Evolutionary conservation across 495 filamentous ascomycete genomes (phyloP).

Genomic region (Aspergillus conjunctus): DNA sequence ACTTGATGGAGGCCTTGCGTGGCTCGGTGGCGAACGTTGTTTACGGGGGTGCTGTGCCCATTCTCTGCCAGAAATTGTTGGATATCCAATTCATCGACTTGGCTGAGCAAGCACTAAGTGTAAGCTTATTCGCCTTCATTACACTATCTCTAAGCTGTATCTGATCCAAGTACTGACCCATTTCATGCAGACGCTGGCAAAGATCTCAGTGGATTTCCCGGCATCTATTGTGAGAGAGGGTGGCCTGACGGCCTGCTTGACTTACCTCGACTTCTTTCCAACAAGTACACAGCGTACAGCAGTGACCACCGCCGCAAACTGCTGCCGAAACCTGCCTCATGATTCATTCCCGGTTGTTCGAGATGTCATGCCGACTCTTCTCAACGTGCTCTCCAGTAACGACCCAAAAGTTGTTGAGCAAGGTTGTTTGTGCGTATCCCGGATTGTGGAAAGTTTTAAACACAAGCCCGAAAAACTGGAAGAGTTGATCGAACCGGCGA

Average conservation of each 20-base stretch:
- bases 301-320: conserved; percentile 96
- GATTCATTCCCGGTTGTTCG: conserved; percentile 86
- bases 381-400: conserved; percentile 84
- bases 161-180: conserved; percentile 13
- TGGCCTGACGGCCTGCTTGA: conserved; percentile 89
- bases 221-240: conserved; percentile 95
- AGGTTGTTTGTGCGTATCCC: conserved; percentile 92
- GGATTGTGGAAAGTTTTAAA: conserved; percentile 95
- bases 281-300: conserved; percentile 96
- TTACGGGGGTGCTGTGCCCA: conserved; percentile 91
- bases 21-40: conserved; percentile 93
- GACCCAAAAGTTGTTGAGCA: conserved; percentile 98
- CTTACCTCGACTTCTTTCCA: conserved; percentile 95
- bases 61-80: conserved; percentile 89
- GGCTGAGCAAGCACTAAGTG: conserved; percentile 93
- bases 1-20: conserved; percentile 96
- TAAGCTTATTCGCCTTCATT: conserved; percentile 40
- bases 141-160: not conserved
- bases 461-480: conserved; percentile 84
- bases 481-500: conserved; percentile 81
- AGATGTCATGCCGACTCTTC: conserved; percentile 93
- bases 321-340: conserved; percentile 92
- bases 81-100: conserved; percentile 97
- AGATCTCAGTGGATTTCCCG: conserved; percentile 96
- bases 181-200: conserved; percentile 73